A percentile compares a stretch with the other conserved stretches of the same genome.
Conservation (phyloP, 2,329 filamentous ascomycete genomes). For the Alternaria ventricosa region DNA sequence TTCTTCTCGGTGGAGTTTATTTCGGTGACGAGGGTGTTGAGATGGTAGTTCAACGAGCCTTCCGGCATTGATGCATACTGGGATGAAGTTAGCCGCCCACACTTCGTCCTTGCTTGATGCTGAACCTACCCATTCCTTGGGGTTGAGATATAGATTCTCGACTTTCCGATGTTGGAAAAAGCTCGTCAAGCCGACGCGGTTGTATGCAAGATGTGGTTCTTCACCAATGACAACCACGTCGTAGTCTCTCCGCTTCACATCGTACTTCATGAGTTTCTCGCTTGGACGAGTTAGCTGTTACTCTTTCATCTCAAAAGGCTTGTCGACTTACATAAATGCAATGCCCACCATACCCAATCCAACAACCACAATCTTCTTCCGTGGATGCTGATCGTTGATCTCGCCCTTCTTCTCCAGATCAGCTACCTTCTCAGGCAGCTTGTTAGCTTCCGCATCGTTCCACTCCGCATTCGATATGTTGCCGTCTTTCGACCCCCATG, state of each 20-base stretch:
- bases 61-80: constrained; percentile 72
- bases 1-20: constrained; percentile 70
- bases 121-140: constrained; percentile 73
- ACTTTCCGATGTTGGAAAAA: constrained; percentile 88
- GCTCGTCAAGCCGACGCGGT: constrained; percentile 85
- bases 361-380: constrained; percentile 79
- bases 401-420: constrained; percentile 33
- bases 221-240: constrained; percentile 86
- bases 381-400: constrained; percentile 34
- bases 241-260: constrained; percentile 76
- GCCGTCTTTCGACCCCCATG: constrained; percentile 36
- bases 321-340: constrained; percentile 75
- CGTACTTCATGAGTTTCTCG: constrained; percentile 87
- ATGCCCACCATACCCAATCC: constrained; percentile 92
- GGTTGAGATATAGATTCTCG: constrained; percentile 88
- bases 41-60: constrained; percentile 73
- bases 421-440: constrained; percentile 53
- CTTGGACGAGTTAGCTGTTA: constrained; percentile 53
- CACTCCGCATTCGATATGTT: constrained; percentile 54
- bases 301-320: not conserved
- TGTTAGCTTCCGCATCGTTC: constrained; percentile 56
- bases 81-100: constrained; percentile 3
- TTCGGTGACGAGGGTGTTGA: constrained; percentile 75
- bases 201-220: constrained; percentile 87
- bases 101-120: not conserved